Evolutionary conservation across 2,329 filamentous ascomycete species (phyloP).

Genomic region (Ascochyta lentis): DNA sequence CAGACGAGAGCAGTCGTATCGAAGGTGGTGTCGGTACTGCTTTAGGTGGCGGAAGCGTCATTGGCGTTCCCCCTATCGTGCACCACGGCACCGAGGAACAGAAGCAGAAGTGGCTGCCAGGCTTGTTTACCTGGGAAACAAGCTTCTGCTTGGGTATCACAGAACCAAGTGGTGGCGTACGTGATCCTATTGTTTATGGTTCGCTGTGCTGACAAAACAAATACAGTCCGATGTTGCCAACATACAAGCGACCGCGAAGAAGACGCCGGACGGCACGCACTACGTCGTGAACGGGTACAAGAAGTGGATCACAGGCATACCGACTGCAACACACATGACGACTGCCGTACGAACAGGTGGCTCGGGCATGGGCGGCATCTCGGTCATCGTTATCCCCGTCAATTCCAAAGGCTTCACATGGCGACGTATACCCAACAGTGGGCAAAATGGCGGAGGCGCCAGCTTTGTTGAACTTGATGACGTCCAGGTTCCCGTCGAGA

Average conservation of each 20-base stretch:
- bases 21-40: constrained; percentile 65
- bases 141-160: constrained; percentile 71
- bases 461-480: constrained; percentile 64
- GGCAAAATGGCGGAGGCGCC: constrained; percentile 69
- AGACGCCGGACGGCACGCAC: constrained; percentile 76
- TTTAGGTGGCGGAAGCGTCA: constrained; percentile 65
- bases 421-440: constrained; percentile 67
- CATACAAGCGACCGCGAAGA: constrained; percentile 69
- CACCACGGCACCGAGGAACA: constrained; percentile 67
- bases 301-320: constrained; percentile 71
- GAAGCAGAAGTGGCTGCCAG: constrained; percentile 65
- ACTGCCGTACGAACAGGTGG: constrained; percentile 67
- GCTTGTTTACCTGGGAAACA: constrained; percentile 64
- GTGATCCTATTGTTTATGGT: constrained; percentile 7
- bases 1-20: constrained; percentile 63
- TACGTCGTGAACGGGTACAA: constrained; percentile 72
- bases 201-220: constrained; percentile 7
- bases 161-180: constrained; percentile 62
- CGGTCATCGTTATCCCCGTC: constrained; percentile 64
- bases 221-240: constrained; percentile 66
- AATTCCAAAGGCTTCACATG: constrained; percentile 58
- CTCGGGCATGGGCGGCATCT: constrained; percentile 61
- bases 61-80: constrained; percentile 70
- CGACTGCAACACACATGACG: constrained; percentile 67
- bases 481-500: constrained; percentile 61